These are phyloP conservation scores for Omphalea diandra DNA, from an alignment of 441 rosid genomes.

Conservation along the genomic window DNA sequence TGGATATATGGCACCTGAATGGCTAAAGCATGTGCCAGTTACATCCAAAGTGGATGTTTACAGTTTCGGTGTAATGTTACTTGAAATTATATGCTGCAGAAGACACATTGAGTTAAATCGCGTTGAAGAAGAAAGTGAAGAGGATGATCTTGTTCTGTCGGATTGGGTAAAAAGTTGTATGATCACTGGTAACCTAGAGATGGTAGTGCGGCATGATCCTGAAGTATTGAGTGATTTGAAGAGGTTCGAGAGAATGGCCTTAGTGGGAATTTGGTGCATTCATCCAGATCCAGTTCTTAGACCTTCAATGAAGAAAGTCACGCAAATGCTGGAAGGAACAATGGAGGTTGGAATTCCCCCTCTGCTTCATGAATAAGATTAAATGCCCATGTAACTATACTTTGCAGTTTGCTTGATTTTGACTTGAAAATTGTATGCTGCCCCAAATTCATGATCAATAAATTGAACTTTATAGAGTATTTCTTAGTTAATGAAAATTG, in stretches of 20 bases:
- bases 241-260: slow-evolving; percentile 35
- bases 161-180: slow-evolving; percentile 34
- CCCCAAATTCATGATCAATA: no score
- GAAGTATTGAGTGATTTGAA: slow-evolving; percentile 32
- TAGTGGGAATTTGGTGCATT: slow-evolving; percentile 45
- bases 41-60: slow-evolving; percentile 33
- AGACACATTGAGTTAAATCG: slow-evolving; percentile 30
- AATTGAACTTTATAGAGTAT: no score
- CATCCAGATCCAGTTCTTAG: slow-evolving; percentile 29
- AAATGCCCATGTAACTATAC: neutral
- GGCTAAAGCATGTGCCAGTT: slow-evolving; percentile 30
- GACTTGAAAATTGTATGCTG: no score
- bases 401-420: neutral
- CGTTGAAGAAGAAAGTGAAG: slow-evolving; percentile 34
- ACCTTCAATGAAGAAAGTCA: slow-evolving; percentile 35
- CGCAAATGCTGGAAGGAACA: slow-evolving; percentile 40
- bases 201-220: slow-evolving; percentile 27
- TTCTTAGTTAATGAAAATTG: no score
- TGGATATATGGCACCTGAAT: slow-evolving; percentile 38
- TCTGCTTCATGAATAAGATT: slow-evolving; percentile 14
- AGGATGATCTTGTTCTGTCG: slow-evolving; percentile 28
- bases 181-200: slow-evolving; percentile 22
- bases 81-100: slow-evolving; percentile 37
- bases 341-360: slow-evolving; percentile 32
- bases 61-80: slow-evolving; percentile 32